Evolutionary conservation across 2,329 filamentous ascomycete genomes (phyloP).

Genomic region (Tolypocladium endophyticum): DNA sequence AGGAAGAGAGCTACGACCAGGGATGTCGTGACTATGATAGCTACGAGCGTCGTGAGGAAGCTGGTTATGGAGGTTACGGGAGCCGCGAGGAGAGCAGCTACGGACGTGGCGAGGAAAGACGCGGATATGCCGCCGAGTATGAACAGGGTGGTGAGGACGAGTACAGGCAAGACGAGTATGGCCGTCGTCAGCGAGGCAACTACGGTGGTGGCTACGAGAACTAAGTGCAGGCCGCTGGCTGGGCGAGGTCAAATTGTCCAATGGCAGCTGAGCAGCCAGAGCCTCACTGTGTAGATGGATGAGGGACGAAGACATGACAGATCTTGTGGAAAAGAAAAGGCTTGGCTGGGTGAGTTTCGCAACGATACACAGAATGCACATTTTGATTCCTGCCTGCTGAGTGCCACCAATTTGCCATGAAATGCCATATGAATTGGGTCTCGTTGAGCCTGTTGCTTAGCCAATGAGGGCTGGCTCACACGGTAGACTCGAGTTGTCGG

Average conservation of each 20-base stretch:
- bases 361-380: background rate
- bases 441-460: background rate
- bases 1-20: conserved; percentile 3
- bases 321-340: background rate
- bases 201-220: conserved; percentile 12
- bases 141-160: conserved; percentile 7
- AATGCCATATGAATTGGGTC: background rate
- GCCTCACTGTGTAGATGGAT: background rate
- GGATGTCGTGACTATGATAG: conserved; percentile 12
- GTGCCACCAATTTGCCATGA: background rate
- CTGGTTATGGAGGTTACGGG: conserved; percentile 2
- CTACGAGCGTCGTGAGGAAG: conserved; percentile 10
- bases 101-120: conserved; percentile 6
- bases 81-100: conserved; percentile 7
- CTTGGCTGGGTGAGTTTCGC: background rate
- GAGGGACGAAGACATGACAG: background rate
- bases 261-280: background rate
- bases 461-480: background rate
- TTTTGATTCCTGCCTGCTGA: background rate
- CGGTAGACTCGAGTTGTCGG: no score
- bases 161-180: conserved; percentile 1
- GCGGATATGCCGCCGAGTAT: conserved; percentile 12
- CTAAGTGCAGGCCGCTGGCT: background rate
- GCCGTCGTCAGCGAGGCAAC: conserved; percentile 14
- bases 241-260: background rate